Percentiles rank a stretch among this genome's conserved stretches.
These are phyloP conservation scores for Tothia fuscella DNA, from an alignment of 2,329 filamentous ascomycete genomes.

Conservation along the genomic window DNA sequence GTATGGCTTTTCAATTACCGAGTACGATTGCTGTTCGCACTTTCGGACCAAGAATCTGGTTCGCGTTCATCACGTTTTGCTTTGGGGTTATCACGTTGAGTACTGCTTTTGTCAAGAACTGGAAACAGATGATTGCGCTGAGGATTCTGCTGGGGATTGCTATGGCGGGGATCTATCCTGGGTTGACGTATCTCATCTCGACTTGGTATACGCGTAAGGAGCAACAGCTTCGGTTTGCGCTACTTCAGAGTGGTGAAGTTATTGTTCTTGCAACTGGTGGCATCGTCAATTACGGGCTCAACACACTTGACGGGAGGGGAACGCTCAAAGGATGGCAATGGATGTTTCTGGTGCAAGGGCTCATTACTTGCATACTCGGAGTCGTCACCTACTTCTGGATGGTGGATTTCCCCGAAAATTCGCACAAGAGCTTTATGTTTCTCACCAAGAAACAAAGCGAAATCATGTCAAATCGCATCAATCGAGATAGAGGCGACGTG, in stretches of 20 bases:
- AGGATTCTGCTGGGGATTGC: conserved; percentile 42
- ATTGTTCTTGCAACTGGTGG: conserved; percentile 52
- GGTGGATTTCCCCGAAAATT: conserved; percentile 54
- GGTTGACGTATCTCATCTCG: conserved; percentile 42
- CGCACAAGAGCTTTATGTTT: conserved; percentile 45
- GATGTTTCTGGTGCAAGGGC: conserved; percentile 57
- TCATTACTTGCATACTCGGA: conserved; percentile 46
- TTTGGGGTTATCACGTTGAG: conserved; percentile 39
- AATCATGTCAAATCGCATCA: conserved; percentile 46
- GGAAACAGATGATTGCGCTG: conserved; percentile 36
- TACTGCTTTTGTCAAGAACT: conserved; percentile 39
- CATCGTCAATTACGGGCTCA: conserved; percentile 59
- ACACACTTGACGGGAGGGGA: conserved; percentile 44
- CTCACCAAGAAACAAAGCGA: conserved; percentile 43
- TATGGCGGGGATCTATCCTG: conserved; percentile 42
- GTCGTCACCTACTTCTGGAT: conserved; percentile 57
- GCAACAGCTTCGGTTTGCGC: conserved; percentile 54
- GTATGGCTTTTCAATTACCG: conserved; percentile 56
- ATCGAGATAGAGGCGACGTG: conserved; percentile 50
- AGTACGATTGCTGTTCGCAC: conserved; percentile 54
- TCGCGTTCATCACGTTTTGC: conserved; percentile 42
- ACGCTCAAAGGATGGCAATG: conserved; percentile 53
- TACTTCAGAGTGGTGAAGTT: conserved; percentile 53
- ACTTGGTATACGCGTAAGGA: conserved; percentile 50
- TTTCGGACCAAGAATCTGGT: conserved; percentile 52